Evolutionary conservation across 2,329 filamentous ascomycete genomes (phyloP).

Genomic region (Epichloe typhina): DNA sequence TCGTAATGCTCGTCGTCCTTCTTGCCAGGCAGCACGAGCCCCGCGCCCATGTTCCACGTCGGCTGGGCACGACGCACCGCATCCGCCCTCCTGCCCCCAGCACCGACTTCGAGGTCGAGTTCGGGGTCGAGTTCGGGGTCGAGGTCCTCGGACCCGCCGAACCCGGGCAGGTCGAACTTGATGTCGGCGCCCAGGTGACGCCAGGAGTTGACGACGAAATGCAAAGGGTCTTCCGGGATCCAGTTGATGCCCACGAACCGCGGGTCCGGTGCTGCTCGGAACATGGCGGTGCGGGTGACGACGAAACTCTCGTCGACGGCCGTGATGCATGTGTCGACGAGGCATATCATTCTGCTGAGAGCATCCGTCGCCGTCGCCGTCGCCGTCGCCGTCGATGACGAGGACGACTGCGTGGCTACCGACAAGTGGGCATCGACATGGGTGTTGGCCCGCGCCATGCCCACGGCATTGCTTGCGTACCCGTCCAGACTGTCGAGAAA

Average conservation of each 20-base stretch:
- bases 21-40: slow-evolving; percentile 19
- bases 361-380: neutral
- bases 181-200: slow-evolving; percentile 29
- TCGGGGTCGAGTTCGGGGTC: too few relatives aligned
- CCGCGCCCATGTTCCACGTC: slow-evolving; percentile 17
- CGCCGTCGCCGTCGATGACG: neutral
- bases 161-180: slow-evolving; percentile 20
- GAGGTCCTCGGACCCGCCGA: neutral
- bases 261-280: slow-evolving; percentile 24
- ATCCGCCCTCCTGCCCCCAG: slow-evolving; percentile 11
- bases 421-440: slow-evolving; percentile 11
- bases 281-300: slow-evolving; percentile 22
- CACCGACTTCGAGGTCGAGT: neutral
- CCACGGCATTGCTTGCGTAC: slow-evolving; percentile 30
- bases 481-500: slow-evolving; percentile 15
- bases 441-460: slow-evolving; percentile 22
- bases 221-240: slow-evolving; percentile 25
- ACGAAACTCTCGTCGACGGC: slow-evolving; percentile 29
- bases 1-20: slow-evolving; percentile 13
- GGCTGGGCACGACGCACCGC: slow-evolving; percentile 18
- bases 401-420: neutral
- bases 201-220: slow-evolving; percentile 33
- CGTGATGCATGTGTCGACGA: slow-evolving; percentile 14
- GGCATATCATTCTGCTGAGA: slow-evolving; percentile 17
- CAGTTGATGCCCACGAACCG: slow-evolving; percentile 26